These are phyloP conservation scores for Aspergillus neotritici DNA, from an alignment of 2,329 filamentous ascomycete genomes.

Conservation along the genomic window DNA sequence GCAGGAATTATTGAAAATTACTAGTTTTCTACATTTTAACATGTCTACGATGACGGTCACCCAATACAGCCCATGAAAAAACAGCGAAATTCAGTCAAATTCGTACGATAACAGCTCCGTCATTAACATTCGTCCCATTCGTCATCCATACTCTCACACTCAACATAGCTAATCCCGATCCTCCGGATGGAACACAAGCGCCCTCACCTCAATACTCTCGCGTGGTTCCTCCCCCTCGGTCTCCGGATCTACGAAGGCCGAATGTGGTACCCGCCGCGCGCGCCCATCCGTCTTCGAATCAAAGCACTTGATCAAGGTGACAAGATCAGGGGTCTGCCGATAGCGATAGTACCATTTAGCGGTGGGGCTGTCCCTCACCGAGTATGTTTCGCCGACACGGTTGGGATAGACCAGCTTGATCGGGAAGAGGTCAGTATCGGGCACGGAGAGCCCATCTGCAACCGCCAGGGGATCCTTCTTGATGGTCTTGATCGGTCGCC, in stretches of 20 bases:
- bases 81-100: too few species aligned
- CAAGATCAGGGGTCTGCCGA: slow-evolving; percentile 49
- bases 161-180: slow-evolving; percentile 19
- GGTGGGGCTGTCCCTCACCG: slow-evolving; percentile 36
- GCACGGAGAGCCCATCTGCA: slow-evolving; percentile 47
- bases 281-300: slow-evolving; percentile 53
- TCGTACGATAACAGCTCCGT: too few species aligned
- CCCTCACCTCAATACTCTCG: slow-evolving; percentile 54
- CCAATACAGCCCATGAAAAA: too few species aligned
- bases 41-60: too few species aligned
- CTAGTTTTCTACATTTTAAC: neutral
- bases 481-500: slow-evolving; percentile 48
- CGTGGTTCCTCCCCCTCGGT: slow-evolving; percentile 35
- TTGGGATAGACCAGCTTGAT: slow-evolving; percentile 49
- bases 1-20: neutral
- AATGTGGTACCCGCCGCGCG: slow-evolving; percentile 51
- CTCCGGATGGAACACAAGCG: slow-evolving; percentile 49
- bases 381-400: slow-evolving; percentile 47
- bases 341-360: slow-evolving; percentile 53
- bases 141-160: too few species aligned
- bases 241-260: slow-evolving; percentile 50
- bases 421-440: slow-evolving; percentile 47
- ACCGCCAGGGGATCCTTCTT: slow-evolving; percentile 51
- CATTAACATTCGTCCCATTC: too few species aligned
- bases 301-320: slow-evolving; percentile 57